Base-by-base conservation (phyloP, 2,329 filamentous ascomycete genomes). In the Cordyceps pruinosa region DNA sequence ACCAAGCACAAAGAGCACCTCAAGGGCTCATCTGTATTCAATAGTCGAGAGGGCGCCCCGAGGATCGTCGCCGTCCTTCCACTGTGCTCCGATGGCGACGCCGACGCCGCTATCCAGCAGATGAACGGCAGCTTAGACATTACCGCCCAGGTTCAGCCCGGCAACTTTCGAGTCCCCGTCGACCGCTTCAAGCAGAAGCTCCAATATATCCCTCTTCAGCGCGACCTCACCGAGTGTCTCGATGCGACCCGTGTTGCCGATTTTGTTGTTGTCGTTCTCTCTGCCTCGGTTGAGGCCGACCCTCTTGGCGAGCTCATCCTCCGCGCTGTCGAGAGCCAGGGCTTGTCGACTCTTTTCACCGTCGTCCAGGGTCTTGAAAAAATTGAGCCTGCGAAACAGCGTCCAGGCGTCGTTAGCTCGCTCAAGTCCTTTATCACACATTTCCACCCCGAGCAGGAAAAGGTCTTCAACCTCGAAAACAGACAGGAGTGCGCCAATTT, bases 121-220 rank as follows among this genome's bases (percentile, higher is more conserved):
- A 73, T 99, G 65, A 95, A 91, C 70, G 75, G 75, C 47, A 93
- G 91, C 66, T 75, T 97, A 49, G 93, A 96, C 66, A 81, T 95
- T 57, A 82, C 90, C 57, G 76, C 80, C 52, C 83, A 87, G 35
- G 73, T 86, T 30, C 75, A 81, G 3, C 75, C 83, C 39, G 77
- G 81, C 60, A 82, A 79, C 53, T 78, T 83, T 55, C 83, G 84
- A 57, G 85, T 91, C 28, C 78, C 85, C 8, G 79, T 97, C 65
- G 91, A 96, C 60, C 84, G 94, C 32, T 99, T 97, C 78, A 96
- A 96, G 77, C 93, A 97, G 70, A 96, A 88, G 67, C 72, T 99
- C 13, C 88, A 95, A 71, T 99, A 96, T 69, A 72, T 97, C 9
- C 83, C 89, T 0, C 77, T 88, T 0, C 82, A 84, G 64, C 80